Evolutionary conservation across 2,329 filamentous ascomycete genomes (phyloP).

Genomic region (Cercospora sp.): DNA sequence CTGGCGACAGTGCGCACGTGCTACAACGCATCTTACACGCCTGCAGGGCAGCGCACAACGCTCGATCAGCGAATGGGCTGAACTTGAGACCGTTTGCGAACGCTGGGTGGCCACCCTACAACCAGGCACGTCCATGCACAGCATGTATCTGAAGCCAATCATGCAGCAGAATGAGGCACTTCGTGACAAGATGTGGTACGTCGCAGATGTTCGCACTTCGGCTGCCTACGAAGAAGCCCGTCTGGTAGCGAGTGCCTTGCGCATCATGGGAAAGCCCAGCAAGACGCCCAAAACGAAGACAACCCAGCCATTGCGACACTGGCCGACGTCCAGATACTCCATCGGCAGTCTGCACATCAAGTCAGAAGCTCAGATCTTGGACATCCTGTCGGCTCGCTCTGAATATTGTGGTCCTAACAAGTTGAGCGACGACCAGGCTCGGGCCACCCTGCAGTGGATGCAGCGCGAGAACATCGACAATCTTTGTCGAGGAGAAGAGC

Average conservation of each 20-base stretch:
- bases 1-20: constrained; percentile 3
- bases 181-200: constrained; percentile 98
- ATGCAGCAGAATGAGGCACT: constrained; percentile 21
- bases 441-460: constrained; percentile 81
- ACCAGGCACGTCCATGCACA: constrained; percentile 14
- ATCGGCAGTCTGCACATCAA: constrained; percentile 68
- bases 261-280: constrained; percentile 74
- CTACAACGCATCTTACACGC: constrained; percentile 18
- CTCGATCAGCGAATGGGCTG: constrained; percentile 13
- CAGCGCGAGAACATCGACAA: constrained; percentile 81
- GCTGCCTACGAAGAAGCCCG: constrained; percentile 83
- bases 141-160: constrained; percentile 14
- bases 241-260: constrained; percentile 82
- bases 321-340: constrained; percentile 48
- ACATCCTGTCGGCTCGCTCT: constrained; percentile 77
- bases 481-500: constrained; percentile 90
- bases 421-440: constrained; percentile 90
- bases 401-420: constrained; percentile 92
- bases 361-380: constrained; percentile 81
- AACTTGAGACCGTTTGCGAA: constrained; percentile 17
- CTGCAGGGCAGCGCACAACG: constrained; percentile 16
- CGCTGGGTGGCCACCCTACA: constrained; percentile 19
- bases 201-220: constrained; percentile 88
- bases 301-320: constrained; percentile 43
- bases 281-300: constrained; percentile 45